Conservation (phyloP, 2,329 filamentous ascomycete genomes). For the Talaromyces funiculosus region DNA sequence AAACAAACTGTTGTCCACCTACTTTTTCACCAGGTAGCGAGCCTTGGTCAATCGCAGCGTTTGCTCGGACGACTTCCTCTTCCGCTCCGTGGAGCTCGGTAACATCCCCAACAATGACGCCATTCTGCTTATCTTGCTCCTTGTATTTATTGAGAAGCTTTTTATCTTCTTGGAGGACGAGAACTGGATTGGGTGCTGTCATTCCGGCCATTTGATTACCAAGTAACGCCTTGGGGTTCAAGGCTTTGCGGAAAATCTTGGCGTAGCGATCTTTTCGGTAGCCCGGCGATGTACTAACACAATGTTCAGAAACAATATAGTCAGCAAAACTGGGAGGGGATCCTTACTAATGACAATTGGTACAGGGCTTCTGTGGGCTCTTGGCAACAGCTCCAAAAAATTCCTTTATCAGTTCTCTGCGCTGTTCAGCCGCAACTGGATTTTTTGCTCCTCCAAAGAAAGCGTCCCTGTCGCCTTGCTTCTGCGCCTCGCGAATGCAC, state of each 20-base stretch:
- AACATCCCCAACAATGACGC: slow-evolving; percentile 35
- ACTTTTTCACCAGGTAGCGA: slow-evolving; percentile 28
- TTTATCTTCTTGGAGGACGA: slow-evolving; percentile 49
- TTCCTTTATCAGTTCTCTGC: slow-evolving; percentile 70
- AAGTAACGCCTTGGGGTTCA: slow-evolving; percentile 67
- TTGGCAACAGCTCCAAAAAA: slow-evolving; percentile 70
- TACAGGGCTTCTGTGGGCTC: slow-evolving; percentile 59
- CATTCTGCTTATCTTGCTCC: slow-evolving; percentile 24
- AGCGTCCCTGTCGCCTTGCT: slow-evolving; percentile 38
- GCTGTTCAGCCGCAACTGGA: slow-evolving; percentile 72
- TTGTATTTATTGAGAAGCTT: slow-evolving; percentile 13
- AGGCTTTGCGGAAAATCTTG: slow-evolving; percentile 85
- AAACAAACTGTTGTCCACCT: slow-evolving; percentile 67
- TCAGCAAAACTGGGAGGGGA: slow-evolving; percentile 12
- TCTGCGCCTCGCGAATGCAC: slow-evolving; percentile 58
- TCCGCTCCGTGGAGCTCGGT: slow-evolving; percentile 53
- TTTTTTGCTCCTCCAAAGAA: slow-evolving; percentile 61
- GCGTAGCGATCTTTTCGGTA: slow-evolving; percentile 87
- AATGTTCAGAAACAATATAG: slow-evolving; percentile 17
- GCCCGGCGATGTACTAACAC: slow-evolving; percentile 62
- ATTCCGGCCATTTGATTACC: slow-evolving; percentile 68
- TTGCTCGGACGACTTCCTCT: slow-evolving; percentile 53
- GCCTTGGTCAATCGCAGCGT: slow-evolving; percentile 27
- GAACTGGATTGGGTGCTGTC: slow-evolving; percentile 64
- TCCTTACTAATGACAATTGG: slow-evolving; percentile 52